A percentile compares a stretch with the other conserved stretches of the same genome.
Conservation (phyloP, 371 early-diverging fungal species). For the Mucor indicus region DNA sequence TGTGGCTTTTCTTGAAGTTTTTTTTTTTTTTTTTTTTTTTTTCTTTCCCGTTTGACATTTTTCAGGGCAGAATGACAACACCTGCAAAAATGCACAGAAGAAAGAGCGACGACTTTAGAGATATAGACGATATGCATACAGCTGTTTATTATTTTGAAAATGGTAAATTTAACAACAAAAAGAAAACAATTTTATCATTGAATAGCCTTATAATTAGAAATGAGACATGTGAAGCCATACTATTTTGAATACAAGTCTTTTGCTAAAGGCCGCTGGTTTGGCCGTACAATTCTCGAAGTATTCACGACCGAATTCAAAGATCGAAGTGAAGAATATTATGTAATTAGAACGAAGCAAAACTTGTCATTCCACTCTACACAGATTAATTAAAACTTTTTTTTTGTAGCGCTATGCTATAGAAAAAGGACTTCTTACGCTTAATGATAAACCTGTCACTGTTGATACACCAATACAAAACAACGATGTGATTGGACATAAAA, state of each 20-base stretch:
- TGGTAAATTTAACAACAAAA: constrained; percentile 33
- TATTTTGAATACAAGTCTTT: constrained; percentile 77
- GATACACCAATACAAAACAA: constrained; percentile 63
- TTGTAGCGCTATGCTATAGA: constrained; percentile 71
- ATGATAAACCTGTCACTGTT: constrained; percentile 53
- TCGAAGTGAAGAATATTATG: constrained; percentile 76
- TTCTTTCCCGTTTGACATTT: no score
- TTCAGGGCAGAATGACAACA: constrained; percentile 7
- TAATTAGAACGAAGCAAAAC: no score
- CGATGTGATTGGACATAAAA: constrained; percentile 77
- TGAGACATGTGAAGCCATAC: constrained; percentile 84
- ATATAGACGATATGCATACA: constrained; percentile 20
- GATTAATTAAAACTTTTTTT: neutral
- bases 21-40: no score
- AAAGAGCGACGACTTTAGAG: constrained; percentile 22
- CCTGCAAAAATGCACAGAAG: constrained; percentile 13
- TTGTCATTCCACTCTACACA: no score
- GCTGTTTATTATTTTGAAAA: constrained; percentile 47
- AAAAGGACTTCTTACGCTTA: constrained; percentile 78
- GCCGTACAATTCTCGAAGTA: constrained; percentile 70
- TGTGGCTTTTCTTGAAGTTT: constrained; percentile 6
- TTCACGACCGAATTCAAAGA: constrained; percentile 89
- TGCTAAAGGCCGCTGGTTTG: constrained; percentile 92
- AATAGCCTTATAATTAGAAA: constrained; percentile 37
- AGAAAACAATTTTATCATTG: no score